Conservation (phyloP, 2,329 filamentous ascomycete genomes). For the Venturiaceae sp. region DNA sequence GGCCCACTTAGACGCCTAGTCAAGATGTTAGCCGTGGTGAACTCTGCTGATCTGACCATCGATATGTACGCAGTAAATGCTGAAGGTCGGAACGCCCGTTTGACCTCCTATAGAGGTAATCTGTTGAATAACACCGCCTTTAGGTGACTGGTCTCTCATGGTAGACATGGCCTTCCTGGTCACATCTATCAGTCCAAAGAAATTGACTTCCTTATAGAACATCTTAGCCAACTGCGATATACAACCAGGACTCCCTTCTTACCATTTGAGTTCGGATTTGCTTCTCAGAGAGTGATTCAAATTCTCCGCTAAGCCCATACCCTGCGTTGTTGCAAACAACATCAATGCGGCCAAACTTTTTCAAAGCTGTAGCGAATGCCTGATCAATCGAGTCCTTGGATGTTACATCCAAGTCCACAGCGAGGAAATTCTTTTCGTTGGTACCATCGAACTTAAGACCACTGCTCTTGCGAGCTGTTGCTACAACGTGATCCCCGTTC, state of each 20-base stretch:
- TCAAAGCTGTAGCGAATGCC: constrained; percentile 33
- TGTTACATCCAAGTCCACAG: constrained; percentile 44
- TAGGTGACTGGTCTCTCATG: constrained; percentile 35
- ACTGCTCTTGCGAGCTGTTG: constrained; percentile 36
- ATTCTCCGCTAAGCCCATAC: constrained; percentile 42
- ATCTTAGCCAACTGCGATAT: too few species aligned
- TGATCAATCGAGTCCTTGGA: constrained; percentile 32
- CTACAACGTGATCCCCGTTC: constrained; percentile 34
- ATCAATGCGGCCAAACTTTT: constrained; percentile 46
- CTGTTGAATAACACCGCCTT: constrained; percentile 45
- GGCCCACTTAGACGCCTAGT: constrained; percentile 34
- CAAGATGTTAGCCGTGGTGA: not conserved
- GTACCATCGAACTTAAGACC: constrained; percentile 28
- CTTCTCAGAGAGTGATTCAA: constrained; percentile 41
- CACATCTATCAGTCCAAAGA: constrained; percentile 47
- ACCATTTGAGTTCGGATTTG: constrained; percentile 43
- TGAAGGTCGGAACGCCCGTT: constrained; percentile 29
- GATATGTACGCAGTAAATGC: constrained; percentile 21
- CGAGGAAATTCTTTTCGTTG: constrained; percentile 37
- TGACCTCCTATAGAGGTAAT: constrained; percentile 45
- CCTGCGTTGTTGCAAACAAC: constrained; percentile 54
- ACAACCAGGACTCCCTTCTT: constrained; percentile 34
- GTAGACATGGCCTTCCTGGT: constrained; percentile 35
- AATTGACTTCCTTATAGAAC: constrained; percentile 39
- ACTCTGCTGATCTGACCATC: not conserved